These are phyloP conservation scores for Gleditsia sinensis DNA, from an alignment of 306 rosid genomes.

Conservation along the genomic window DNA sequence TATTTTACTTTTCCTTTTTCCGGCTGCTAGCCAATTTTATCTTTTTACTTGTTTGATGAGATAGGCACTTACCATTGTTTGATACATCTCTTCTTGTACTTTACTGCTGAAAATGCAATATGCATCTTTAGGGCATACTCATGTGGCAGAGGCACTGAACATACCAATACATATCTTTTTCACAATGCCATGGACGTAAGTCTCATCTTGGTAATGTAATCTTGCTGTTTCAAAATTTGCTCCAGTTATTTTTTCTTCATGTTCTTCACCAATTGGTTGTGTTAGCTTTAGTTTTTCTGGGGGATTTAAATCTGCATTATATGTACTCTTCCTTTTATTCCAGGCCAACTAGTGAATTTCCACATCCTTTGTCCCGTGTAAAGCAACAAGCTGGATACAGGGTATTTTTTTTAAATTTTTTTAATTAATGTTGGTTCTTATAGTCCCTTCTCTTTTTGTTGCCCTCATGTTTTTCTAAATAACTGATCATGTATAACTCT, in stretches of 20 bases:
- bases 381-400: conserved; percentile 96
- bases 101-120: conserved; percentile 32
- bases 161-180: conserved; percentile 93
- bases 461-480: conserved; percentile 21
- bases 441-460: conserved; percentile 7
- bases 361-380: conserved; percentile 97
- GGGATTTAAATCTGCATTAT: conserved; percentile 33
- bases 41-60: not conserved
- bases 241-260: conserved; percentile 17
- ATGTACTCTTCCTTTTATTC: conserved; percentile 33
- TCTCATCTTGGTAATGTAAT: conserved; percentile 58
- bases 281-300: conserved; percentile 14
- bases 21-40: not conserved
- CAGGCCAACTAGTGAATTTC: conserved; percentile 99
- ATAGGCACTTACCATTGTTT: conserved; percentile 11
- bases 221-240: conserved; percentile 33
- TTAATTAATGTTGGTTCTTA: conserved; percentile 27
- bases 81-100: conserved; percentile 23
- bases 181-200: conserved; percentile 99
- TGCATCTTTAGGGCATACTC: conserved; percentile 80
- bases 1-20: conserved; percentile 14
- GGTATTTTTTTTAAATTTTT: conserved; percentile 61
- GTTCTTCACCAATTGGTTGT: conserved; percentile 6
- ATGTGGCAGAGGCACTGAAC: conserved; percentile 96
- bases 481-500: conserved; percentile 25